Evolutionary conservation across 345 rosid genomes (phyloP), one percentile per base, ranked within the genome.

Genomic region (Diplotaxis tenuifolia): DNA sequence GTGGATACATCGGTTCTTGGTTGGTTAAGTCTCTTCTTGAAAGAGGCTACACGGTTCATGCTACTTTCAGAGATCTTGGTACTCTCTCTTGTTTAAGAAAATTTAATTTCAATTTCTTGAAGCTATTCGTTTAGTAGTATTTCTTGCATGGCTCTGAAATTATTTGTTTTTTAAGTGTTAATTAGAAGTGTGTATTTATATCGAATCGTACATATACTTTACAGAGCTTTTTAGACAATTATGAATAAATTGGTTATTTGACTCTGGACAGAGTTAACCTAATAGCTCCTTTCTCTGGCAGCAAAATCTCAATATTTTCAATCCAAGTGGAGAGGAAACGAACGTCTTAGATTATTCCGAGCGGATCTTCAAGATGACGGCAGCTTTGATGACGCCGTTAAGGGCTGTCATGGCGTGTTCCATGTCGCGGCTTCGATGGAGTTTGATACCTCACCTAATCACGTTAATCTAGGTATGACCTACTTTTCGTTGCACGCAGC

Each of bases 371-470:
- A 77, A 47, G 84, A 84, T 38, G 83, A 89, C 49, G 96, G 97
- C 49, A 88, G 94, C 87, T 89, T 86, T 34, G 90, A 93, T 49
- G 87, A 91, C 72, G 94, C 97, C 50, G 81, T 93, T 16, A 67
- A 78, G 19, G 89, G 86, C 73, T 93, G 97, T 36, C 71, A 82
- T 34, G 97, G 97, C 16, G 94, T 91, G 16, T 93, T 89, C 64
- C 98, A 91, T 61, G 91, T 93, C 10, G 98, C 98, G 16, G 89
- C 94, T 76, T 82, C 92, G 14, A 86, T 93, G 97, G 86, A 87
- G 71, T 93, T 93, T 50, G 71, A 27, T 54, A 62, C 71, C 72
- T 18, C 65, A 27, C 62, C 72, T 1, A 36, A 71, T 16, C 75
- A 80, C 56, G 34, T 65, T 7, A 70, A 85, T 61, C 66, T 67